These are phyloP conservation scores for Pezicula radicicola DNA, from an alignment of 2,329 filamentous ascomycete species.

Conservation along the genomic window DNA sequence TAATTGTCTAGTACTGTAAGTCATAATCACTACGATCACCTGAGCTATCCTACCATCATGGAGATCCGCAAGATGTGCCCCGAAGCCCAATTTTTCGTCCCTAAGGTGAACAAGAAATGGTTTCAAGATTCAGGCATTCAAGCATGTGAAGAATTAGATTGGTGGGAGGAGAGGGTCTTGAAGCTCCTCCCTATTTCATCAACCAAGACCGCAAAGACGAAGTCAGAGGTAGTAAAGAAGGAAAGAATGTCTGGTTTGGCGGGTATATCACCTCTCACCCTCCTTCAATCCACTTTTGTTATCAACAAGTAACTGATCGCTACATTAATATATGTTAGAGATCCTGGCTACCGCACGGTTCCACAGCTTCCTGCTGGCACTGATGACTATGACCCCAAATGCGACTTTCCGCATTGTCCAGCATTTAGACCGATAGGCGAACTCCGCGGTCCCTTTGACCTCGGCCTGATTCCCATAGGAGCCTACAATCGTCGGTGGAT, in stretches of 20 bases:
- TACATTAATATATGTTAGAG: no score
- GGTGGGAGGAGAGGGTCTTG: no score
- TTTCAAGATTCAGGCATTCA: constrained; percentile 66
- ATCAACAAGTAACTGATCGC: no score
- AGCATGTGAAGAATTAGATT: constrained; percentile 85
- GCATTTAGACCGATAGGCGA: constrained; percentile 82
- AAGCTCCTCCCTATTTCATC: no score
- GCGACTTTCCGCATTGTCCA: constrained; percentile 71
- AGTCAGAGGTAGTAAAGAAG: constrained; percentile 66
- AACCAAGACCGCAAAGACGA: constrained; percentile 62
- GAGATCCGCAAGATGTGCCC: constrained; percentile 70
- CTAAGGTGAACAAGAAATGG: constrained; percentile 78
- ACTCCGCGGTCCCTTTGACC: constrained; percentile 80
- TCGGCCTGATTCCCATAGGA: constrained; percentile 88
- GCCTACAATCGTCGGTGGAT: constrained; percentile 71
- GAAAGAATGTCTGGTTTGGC: constrained; percentile 79
- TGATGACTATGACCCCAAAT: constrained; percentile 70
- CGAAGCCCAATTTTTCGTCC: constrained; percentile 82
- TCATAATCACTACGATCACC: constrained; percentile 82
- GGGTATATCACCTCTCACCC: no score
- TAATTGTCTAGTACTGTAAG: no score
- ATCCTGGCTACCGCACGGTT: constrained; percentile 84
- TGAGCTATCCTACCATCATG: constrained; percentile 71
- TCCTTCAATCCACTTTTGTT: no score
- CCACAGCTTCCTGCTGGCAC: constrained; percentile 53